These are phyloP conservation scores for Buxus sempervirens DNA, from an alignment of 164 flowering plant species.

Conservation along the genomic window DNA sequence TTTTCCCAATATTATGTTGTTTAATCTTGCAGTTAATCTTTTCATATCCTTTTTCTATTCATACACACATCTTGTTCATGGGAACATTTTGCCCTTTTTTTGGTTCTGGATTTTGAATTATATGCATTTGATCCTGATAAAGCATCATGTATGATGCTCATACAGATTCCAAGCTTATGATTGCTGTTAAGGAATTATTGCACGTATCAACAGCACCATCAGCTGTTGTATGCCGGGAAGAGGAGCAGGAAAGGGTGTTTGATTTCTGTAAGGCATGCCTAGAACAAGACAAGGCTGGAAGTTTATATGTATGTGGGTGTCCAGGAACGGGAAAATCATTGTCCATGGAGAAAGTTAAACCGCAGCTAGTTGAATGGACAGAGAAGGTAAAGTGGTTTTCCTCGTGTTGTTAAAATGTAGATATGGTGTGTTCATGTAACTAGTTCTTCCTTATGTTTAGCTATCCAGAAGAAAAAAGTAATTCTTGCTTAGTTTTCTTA, in stretches of 20 bases:
- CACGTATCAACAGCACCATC: conserved; percentile 72
- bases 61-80: too few relatives aligned
- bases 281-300: conserved; percentile 64
- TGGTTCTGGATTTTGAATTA: too few relatives aligned
- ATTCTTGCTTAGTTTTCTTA: neutral
- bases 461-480: too few relatives aligned
- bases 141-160: neutral
- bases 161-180: conserved; percentile 59
- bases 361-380: conserved; percentile 55
- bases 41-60: too few relatives aligned
- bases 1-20: too few relatives aligned
- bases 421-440: too few relatives aligned
- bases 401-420: too few relatives aligned
- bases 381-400: conserved; percentile 38
- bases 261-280: conserved; percentile 72
- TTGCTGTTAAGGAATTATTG: conserved; percentile 67
- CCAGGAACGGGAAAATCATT: conserved; percentile 95
- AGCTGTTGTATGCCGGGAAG: conserved; percentile 28
- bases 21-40: neutral
- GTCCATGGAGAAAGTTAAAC: conserved; percentile 72
- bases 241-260: conserved; percentile 38
- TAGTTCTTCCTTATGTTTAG: too few relatives aligned
- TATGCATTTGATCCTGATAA: too few relatives aligned
- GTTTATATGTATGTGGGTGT: conserved; percentile 79
- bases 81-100: too few relatives aligned